A percentile compares a stretch with the other conserved stretches of the same genome.
Conservation (phyloP, 176 grass and related monocot species). For the Coix lacrymajobi region DNA sequence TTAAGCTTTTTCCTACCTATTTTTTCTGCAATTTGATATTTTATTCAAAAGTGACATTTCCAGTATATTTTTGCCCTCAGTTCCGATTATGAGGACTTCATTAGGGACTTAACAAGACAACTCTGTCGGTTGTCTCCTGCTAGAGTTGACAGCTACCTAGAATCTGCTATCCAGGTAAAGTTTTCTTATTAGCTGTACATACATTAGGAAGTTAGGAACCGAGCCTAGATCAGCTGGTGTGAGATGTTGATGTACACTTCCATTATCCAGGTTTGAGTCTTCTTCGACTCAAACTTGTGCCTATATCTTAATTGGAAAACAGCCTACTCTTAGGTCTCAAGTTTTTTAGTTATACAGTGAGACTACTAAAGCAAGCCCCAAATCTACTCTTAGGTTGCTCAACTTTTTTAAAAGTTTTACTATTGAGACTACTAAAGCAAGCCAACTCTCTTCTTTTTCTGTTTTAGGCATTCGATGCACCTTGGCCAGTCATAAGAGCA, state of each 20-base stretch:
- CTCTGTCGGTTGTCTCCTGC: slow-evolving; percentile 60
- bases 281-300: background rate
- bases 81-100: slow-evolving; percentile 90
- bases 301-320: background rate
- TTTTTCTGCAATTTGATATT: slow-evolving; percentile 13
- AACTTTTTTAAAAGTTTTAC: background rate
- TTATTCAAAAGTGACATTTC: slow-evolving; percentile 7
- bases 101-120: slow-evolving; percentile 82
- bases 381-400: background rate
- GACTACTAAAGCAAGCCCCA: slow-evolving; percentile 3
- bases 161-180: slow-evolving; percentile 86
- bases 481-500: slow-evolving; percentile 90
- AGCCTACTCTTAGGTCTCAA: background rate
- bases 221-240: background rate
- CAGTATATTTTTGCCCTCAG: slow-evolving; percentile 31
- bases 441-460: slow-evolving; percentile 7
- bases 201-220: background rate
- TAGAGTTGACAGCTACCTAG: slow-evolving; percentile 89
- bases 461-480: slow-evolving; percentile 87
- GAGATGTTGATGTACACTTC: background rate
- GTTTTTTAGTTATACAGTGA: background rate
- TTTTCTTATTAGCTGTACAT: background rate
- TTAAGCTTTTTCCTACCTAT: slow-evolving; percentile 33
- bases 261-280: background rate
- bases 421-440: background rate